Percentiles rank a stretch among this genome's conserved stretches.
phyloP scores from a whole-genome alignment of 2,329 filamentous ascomycete genomes.

The Penicillium frequentans region DNA sequence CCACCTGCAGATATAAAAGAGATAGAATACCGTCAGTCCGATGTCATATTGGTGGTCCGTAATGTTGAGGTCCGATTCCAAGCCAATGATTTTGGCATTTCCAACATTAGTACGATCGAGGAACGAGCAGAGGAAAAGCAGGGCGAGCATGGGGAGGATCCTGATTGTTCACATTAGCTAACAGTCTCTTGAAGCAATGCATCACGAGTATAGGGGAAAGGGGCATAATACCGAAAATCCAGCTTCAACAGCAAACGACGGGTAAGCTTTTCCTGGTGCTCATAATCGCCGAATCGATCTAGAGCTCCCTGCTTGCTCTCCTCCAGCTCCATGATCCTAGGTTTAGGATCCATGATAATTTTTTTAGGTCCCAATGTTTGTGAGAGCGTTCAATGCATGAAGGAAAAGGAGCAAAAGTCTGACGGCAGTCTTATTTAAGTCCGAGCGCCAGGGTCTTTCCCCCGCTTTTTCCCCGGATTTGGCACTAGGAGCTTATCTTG shows the following conservation, averaged over 20 bases:
- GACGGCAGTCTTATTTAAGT: background rate
- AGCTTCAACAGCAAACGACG: conserved; percentile 52
- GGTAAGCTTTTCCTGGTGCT: conserved; percentile 33
- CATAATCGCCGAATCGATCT: conserved; percentile 13
- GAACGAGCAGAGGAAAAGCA: conserved; percentile 66
- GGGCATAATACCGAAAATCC: conserved; percentile 15
- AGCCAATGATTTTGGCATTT: conserved; percentile 65
- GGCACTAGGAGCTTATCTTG: background rate
- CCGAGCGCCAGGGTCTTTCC: background rate
- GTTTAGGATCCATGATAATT: conserved; percentile 22
- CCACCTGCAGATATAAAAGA: conserved; percentile 57
- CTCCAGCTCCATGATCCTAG: conserved; percentile 20
- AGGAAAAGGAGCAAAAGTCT: background rate
- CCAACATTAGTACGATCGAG: conserved; percentile 72
- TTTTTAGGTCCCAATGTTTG: background rate
- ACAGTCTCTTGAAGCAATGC: background rate
- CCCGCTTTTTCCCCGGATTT: background rate
- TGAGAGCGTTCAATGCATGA: background rate
- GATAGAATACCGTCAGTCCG: conserved; percentile 65
- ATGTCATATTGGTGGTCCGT: conserved; percentile 63
- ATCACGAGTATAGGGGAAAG: background rate
- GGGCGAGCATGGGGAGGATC: conserved; percentile 62
- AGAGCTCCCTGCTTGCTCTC: conserved; percentile 17
- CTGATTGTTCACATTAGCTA: conserved; percentile 33
- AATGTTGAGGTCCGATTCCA: conserved; percentile 60